A percentile compares a stretch with the other conserved stretches of the same genome.
These are phyloP conservation scores for Diaporthe humulicola DNA, from an alignment of 2,329 filamentous ascomycete genomes.

Conservation along the genomic window DNA sequence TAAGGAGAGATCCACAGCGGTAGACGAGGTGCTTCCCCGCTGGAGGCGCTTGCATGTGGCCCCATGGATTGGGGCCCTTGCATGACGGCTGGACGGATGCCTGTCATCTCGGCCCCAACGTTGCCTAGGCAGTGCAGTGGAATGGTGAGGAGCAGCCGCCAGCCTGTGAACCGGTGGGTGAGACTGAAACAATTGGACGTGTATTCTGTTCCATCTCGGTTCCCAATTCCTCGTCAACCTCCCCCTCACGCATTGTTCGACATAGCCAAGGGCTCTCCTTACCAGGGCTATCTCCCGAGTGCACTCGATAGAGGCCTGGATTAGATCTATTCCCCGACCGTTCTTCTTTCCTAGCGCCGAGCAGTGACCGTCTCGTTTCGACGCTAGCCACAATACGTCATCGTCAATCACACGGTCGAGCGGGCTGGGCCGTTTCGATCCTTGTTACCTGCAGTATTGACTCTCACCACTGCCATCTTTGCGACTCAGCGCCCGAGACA, in stretches of 20 bases:
- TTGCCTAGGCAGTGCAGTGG: neutral
- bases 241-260: neutral
- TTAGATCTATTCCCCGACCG: neutral
- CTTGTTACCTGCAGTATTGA: neutral
- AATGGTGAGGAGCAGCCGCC: slow-evolving; percentile 25
- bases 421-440: slow-evolving; percentile 28
- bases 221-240: slow-evolving; percentile 18
- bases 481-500: slow-evolving; percentile 24
- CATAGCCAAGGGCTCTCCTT: neutral
- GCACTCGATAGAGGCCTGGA: neutral
- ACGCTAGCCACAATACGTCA: slow-evolving; percentile 29
- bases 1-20: neutral
- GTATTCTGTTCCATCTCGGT: slow-evolving; percentile 15
- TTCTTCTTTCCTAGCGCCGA: slow-evolving; percentile 11
- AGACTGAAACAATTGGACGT: slow-evolving; percentile 31
- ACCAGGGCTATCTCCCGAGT: neutral
- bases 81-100: slow-evolving; percentile 12
- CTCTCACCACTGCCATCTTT: neutral
- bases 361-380: slow-evolving; percentile 23
- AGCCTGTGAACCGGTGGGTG: slow-evolving; percentile 23
- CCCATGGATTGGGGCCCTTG: slow-evolving; percentile 14
- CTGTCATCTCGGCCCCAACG: slow-evolving; percentile 13
- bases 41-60: slow-evolving; percentile 15
- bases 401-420: slow-evolving; percentile 12
- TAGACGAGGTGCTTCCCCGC: slow-evolving; percentile 26